Evolutionary conservation across 495 filamentous ascomycete genomes (phyloP).

Genomic region (Penicillium bovifimosum): DNA sequence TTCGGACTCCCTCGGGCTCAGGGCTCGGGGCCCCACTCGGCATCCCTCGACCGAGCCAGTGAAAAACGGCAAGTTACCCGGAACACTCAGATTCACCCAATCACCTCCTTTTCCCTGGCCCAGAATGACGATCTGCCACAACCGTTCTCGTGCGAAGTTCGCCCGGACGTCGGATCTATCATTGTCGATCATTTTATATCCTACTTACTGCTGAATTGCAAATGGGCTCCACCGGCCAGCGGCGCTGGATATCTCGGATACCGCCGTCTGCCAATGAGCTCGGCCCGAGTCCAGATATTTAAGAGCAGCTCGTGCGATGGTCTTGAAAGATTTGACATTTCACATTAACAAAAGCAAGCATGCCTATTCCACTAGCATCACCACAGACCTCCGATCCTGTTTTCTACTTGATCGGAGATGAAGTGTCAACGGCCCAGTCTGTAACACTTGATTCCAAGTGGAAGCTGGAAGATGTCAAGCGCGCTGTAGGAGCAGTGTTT

Average conservation of each 20-base stretch:
- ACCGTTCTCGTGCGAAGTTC: slow-evolving; percentile 13
- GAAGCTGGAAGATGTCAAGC: slow-evolving; percentile 24
- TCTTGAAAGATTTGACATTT: background rate
- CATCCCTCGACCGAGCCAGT: background rate
- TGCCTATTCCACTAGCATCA: slow-evolving; percentile 1
- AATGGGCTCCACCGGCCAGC: background rate
- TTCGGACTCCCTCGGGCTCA: too few species aligned
- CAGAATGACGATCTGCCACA: background rate
- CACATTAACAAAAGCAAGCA: background rate
- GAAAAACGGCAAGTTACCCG: background rate
- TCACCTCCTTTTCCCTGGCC: background rate
- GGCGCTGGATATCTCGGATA: background rate
- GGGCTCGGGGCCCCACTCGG: too few species aligned
- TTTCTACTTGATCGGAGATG: slow-evolving; percentile 25
- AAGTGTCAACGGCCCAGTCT: slow-evolving; percentile 13
- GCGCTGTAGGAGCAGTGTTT: slow-evolving; percentile 18
- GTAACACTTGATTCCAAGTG: slow-evolving; percentile 17
- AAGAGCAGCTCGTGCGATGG: background rate
- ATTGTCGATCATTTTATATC: background rate
- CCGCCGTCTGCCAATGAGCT: background rate
- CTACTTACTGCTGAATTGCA: background rate
- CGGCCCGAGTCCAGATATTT: background rate
- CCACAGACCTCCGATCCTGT: background rate
- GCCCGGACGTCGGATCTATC: slow-evolving; percentile 7
- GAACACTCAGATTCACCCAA: background rate